Evolutionary conservation across 495 filamentous ascomycete genomes (phyloP), one percentile per base, ranked within the genome.

Genomic region (Xylaria venustula): DNA sequence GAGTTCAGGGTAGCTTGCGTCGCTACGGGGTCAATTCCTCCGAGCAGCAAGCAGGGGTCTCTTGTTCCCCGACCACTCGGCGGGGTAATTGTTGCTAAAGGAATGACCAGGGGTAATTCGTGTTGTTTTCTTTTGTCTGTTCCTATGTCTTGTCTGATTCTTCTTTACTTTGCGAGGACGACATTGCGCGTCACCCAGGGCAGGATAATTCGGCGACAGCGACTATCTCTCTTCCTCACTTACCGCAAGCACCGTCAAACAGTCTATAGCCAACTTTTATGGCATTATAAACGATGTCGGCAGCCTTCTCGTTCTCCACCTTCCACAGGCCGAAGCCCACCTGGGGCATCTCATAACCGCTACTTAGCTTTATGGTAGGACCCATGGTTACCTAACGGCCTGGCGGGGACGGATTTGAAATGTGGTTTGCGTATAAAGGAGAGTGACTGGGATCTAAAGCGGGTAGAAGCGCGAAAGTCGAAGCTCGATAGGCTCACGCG

Each of bases 261-360:
- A 93, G 81, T 58, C 91, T 83, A 79, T 96, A 96, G 25, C 91
- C 91, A 28, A 85, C 78, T 77, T 94, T 94, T 80, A 96, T 93
- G 67, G 91, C 91, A 59, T 92, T 85, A 79, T 95, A 94, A 65
- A 96, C 87, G 65, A 84, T 86, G 67, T 93, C 88, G 67, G 91
- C 85, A 70, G 84, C 87, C 51, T 85, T 88, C 36, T 85, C 83
- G 61, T 89, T 91, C 76, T 87, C 86, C 66, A 95, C 88, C 79
- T 94, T 96, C 91, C 91, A 96, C 48, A 95, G 82, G 60, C 86
- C 87, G 68, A 83, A 82, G 73, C 91, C 91, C 70, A 96, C 90
- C 71, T 90, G 82, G 70, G 91, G 91, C 91, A 96, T 96, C 63
- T 90, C 82, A 73, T 87, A 77, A 73, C 91, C 90, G 76, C 81